Evolutionary conservation across 345 rosid species (phyloP), one percentile per base, ranked within the genome.

Genomic region (Eucalyptus albens): DNA sequence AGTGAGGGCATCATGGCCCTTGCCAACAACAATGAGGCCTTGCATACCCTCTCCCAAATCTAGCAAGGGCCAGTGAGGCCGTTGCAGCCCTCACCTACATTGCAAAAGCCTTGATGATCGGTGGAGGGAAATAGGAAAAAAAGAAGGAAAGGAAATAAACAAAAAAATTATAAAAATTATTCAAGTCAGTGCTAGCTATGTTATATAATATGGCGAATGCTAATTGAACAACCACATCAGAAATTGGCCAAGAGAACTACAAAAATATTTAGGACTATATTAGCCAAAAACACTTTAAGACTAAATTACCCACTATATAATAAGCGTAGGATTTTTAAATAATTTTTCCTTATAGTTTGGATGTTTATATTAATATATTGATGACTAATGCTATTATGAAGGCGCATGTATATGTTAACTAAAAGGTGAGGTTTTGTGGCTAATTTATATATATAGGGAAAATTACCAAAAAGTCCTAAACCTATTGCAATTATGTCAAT

Each of bases 161-260:
- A 56, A 56, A 24, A 56, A 24, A 56, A 56, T 56, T 24, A 56
- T 10, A 24, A 24, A 56, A 56, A 24, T 56, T 24, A 6, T 56
- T 24, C 29, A 56, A 56, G 29, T 56, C 2, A 56, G 0, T 26
- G 13, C 14, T 0, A 10, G 3, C 0, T 24, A 12, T 56, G 62
- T 11, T 1, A 56, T 56, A 22, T 56, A 56, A 5, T 1, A 56
- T 56, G 29, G 13, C 1, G 0, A 56, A 56, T 26, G 6, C 13
- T 56, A 22, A 56, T 24, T 56, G 62, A 56, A 56, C 13, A 11
- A 26, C 29, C 62, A 56, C 6, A 0, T 56, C 6, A 12, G 13
- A 22, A 56, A 56, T 56, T 56, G 29, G 62, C 62, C 14, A 56
- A 56, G 62, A 24, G 62, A 56, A 56, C 6, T 56, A 56, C 29